Evolutionary conservation across 164 flowering plant species (phyloP).

Genomic region (Aristolochia contorta): DNA sequence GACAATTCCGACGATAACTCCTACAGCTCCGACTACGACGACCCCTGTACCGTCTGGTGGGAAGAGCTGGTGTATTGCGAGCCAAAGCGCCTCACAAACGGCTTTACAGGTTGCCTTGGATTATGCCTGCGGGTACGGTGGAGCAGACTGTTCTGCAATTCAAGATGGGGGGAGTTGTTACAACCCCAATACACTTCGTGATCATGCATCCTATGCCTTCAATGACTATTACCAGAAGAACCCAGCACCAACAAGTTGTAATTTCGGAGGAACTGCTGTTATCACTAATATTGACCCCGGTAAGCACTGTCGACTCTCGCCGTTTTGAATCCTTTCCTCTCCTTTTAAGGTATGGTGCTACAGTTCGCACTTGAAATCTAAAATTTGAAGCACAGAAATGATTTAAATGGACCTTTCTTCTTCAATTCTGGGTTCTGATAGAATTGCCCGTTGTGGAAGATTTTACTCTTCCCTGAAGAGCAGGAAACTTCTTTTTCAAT

Average conservation of each 20-base stretch:
- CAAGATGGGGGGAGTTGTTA: conserved; percentile 66
- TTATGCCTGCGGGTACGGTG: conserved; percentile 84
- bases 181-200: conserved; percentile 46
- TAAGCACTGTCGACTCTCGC: conserved; percentile 22
- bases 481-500: no score
- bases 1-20: conserved; percentile 3
- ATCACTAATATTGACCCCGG: conserved; percentile 67
- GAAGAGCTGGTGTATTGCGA: conserved; percentile 76
- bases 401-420: background rate
- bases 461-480: no score
- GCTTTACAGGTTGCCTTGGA: conserved; percentile 76
- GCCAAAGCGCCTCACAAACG: conserved; percentile 43
- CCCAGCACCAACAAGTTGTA: conserved; percentile 74
- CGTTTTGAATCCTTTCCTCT: background rate
- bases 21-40: conserved; percentile 17
- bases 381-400: background rate
- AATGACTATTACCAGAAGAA: conserved; percentile 75
- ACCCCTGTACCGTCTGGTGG: conserved; percentile 20
- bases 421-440: background rate
- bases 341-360: background rate
- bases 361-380: background rate
- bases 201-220: conserved; percentile 87
- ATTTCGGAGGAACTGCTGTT: conserved; percentile 76
- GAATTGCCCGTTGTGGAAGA: no score
- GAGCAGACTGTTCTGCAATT: conserved; percentile 69